phyloP scores from a whole-genome alignment of 1,284 basidiomycete genomes.

The Flammula alnicola region DNA sequence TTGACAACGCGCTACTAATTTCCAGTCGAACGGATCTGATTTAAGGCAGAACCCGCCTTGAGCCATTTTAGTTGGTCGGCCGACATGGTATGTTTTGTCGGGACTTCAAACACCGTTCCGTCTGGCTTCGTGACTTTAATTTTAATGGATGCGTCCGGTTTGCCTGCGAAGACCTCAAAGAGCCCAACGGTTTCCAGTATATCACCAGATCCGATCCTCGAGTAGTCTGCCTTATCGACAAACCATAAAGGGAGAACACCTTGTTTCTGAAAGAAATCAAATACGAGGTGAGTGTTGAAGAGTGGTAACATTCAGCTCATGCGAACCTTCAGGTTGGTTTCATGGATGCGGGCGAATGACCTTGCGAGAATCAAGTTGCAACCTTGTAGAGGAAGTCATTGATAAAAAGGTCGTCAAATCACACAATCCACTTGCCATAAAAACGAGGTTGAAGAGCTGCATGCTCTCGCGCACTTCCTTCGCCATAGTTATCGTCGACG shows the following conservation, averaged over 20 bases:
- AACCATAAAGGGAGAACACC: slow-evolving; percentile 93
- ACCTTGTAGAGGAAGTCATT: slow-evolving; percentile 47
- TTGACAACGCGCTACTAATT: no score
- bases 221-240: slow-evolving; percentile 84
- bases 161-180: slow-evolving; percentile 58
- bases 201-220: slow-evolving; percentile 83
- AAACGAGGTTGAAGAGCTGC: slow-evolving; percentile 97
- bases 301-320: slow-evolving; percentile 1
- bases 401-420: neutral
- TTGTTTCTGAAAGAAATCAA: slow-evolving; percentile 74
- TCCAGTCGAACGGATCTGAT: slow-evolving; percentile 73
- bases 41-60: slow-evolving; percentile 84
- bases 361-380: slow-evolving; percentile 85
- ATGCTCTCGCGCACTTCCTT: slow-evolving; percentile 98
- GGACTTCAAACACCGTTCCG: slow-evolving; percentile 71
- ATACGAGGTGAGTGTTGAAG: neutral
- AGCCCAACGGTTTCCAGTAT: slow-evolving; percentile 56
- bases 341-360: slow-evolving; percentile 98
- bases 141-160: slow-evolving; percentile 54
- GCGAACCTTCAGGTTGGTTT: slow-evolving; percentile 91
- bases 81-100: slow-evolving; percentile 88
- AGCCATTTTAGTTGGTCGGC: slow-evolving; percentile 89
- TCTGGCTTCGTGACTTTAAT: slow-evolving; percentile 73
- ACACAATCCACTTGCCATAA: slow-evolving; percentile 63
- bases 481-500: slow-evolving; percentile 97